Evolutionary conservation across 208 protist genomes (phyloP).

Genomic region (Trichomonas tenax): DNA sequence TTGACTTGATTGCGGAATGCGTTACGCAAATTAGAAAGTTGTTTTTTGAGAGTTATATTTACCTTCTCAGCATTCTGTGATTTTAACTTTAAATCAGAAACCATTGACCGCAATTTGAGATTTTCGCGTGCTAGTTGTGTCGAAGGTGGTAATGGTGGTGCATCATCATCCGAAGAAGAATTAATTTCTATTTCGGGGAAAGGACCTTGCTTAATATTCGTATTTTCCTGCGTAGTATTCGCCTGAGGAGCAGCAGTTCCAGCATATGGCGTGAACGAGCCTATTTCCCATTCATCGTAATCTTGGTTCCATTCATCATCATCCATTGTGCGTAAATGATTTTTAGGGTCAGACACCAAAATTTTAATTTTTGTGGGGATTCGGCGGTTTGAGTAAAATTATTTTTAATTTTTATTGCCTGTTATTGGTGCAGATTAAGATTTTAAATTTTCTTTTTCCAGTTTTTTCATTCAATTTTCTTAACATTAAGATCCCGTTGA

Average conservation of each 20-base stretch:
- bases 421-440: too few species aligned
- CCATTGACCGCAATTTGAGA: neutral
- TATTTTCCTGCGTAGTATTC: neutral
- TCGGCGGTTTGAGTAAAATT: too few species aligned
- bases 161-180: constrained; percentile 10
- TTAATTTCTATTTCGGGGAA: neutral
- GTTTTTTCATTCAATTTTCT: too few species aligned
- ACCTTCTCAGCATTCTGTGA: neutral
- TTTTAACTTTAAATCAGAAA: neutral
- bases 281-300: neutral
- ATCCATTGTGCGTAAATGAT: neutral
- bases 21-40: neutral
- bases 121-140: neutral
- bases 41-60: neutral
- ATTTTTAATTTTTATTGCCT: too few species aligned
- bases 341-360: too few species aligned
- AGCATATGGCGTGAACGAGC: too few species aligned
- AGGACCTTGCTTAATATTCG: neutral
- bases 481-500: too few species aligned
- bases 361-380: too few species aligned
- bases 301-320: neutral
- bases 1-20: neutral
- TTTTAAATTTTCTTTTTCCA: too few species aligned
- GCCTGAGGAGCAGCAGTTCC: too few species aligned
- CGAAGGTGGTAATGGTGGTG: neutral